Conservation (phyloP, 2,329 filamentous ascomycete species). For the Colletotrichum viniferum region DNA sequence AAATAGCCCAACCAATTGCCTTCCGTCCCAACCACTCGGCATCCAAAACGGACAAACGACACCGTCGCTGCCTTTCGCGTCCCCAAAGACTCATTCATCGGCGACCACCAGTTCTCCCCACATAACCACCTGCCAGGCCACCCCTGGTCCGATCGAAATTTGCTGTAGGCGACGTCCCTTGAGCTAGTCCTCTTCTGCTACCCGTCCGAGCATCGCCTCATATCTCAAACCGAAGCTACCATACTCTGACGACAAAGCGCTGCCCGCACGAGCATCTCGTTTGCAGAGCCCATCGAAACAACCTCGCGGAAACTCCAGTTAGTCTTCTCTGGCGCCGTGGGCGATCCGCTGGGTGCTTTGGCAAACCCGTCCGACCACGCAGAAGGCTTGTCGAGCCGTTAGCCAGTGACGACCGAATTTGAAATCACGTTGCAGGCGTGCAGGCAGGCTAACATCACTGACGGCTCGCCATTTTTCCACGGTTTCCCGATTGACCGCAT, state of each 20-base stretch:
- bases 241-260: constrained; percentile 1
- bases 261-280: neutral
- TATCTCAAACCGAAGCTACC: constrained; percentile 1
- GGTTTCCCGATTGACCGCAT: neutral
- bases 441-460: too few relatives aligned
- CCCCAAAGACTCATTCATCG: neutral
- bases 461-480: neutral
- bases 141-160: constrained; percentile 10
- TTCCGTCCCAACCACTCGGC: neutral
- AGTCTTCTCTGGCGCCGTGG: neutral
- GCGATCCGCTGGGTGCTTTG: neutral
- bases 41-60: neutral
- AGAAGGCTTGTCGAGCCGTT: neutral
- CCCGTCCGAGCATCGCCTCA: neutral
- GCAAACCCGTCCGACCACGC: neutral
- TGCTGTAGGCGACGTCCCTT: neutral
- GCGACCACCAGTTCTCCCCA: neutral
- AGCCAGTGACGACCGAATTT: neutral
- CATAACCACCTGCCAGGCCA: neutral
- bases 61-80: neutral
- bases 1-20: neutral
- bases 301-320: neutral
- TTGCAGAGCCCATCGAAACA: neutral
- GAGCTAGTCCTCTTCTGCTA: neutral
- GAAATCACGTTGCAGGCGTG: neutral